Evolutionary conservation across 164 flowering plant genomes (phyloP).

Genomic region (Aristolochia contorta): DNA sequence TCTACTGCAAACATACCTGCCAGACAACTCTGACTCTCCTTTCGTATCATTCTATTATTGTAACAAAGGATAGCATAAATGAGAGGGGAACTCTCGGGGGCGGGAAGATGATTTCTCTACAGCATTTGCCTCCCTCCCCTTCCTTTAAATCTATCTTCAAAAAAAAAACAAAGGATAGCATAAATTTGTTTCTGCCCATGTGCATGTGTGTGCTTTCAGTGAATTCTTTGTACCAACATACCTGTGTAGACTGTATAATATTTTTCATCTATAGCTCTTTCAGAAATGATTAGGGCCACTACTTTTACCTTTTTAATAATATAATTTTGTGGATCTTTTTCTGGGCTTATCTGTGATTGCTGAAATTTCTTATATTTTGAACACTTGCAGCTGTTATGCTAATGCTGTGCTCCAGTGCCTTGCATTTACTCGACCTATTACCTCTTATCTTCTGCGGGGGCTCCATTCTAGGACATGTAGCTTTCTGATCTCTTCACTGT

Average conservation of each 20-base stretch:
- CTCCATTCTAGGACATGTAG: constrained; percentile 68
- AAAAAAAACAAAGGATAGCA: too few species aligned
- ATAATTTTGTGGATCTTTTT: not conserved
- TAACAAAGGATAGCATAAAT: too few species aligned
- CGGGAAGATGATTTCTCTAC: constrained; percentile 23
- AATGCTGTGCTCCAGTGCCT: constrained; percentile 96
- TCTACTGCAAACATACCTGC: too few species aligned
- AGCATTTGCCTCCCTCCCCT: constrained; percentile 15
- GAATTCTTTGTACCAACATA: too few species aligned
- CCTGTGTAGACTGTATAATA: too few species aligned
- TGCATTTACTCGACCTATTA: constrained; percentile 86
- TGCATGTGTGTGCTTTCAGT: too few species aligned
- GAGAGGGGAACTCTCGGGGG: not conserved
- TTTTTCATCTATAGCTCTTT: not conserved
- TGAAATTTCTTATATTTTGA: constrained; percentile 5
- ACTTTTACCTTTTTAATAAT: not conserved
- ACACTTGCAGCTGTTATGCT: constrained; percentile 85
- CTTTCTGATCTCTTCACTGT: constrained; percentile 17
- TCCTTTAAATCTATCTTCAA: constrained; percentile 17
- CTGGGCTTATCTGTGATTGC: not conserved
- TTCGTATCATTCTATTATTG: too few species aligned
- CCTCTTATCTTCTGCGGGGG: constrained; percentile 77
- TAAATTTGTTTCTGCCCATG: too few species aligned
- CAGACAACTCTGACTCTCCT: too few species aligned
- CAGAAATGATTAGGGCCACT: not conserved